Conservation (phyloP, 192 early-diverging fungal genomes). For the Bifiguratus adelaidae region DNA sequence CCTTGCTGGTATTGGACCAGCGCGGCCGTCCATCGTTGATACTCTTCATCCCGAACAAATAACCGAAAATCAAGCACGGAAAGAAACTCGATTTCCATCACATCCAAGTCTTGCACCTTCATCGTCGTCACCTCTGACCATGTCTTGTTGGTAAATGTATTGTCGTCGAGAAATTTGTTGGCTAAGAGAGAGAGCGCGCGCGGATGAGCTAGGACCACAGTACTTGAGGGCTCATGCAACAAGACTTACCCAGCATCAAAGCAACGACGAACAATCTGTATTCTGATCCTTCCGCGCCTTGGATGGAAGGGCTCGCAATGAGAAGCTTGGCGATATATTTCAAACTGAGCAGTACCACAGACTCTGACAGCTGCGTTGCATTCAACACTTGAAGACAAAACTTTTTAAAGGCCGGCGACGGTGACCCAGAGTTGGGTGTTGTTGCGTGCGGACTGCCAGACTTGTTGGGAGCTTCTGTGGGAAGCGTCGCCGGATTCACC, state of each 20-base stretch:
- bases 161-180: slow-evolving; percentile 81
- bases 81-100: slow-evolving; percentile 80
- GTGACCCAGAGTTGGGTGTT: slow-evolving; percentile 5
- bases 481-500: slow-evolving; percentile 2
- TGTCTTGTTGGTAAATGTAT: slow-evolving; percentile 82
- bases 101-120: slow-evolving; percentile 68
- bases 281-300: slow-evolving; percentile 42
- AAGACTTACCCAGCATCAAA: slow-evolving; percentile 28
- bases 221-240: neutral
- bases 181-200: slow-evolving; percentile 13
- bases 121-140: slow-evolving; percentile 84
- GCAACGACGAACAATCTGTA: slow-evolving; percentile 42
- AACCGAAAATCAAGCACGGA: slow-evolving; percentile 60
- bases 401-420: slow-evolving; percentile 17
- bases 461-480: slow-evolving; percentile 14
- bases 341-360: slow-evolving; percentile 34
- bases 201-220: neutral
- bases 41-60: slow-evolving; percentile 59
- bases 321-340: slow-evolving; percentile 41
- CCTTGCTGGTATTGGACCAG: slow-evolving; percentile 21
- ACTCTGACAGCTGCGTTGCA: slow-evolving; percentile 37
- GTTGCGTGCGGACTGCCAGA: slow-evolving; percentile 9
- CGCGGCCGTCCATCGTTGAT: slow-evolving; percentile 50
- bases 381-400: slow-evolving; percentile 28
- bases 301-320: slow-evolving; percentile 19